Conservation (phyloP, 441 rosid genomes). For the Sinapis alba region DNA sequence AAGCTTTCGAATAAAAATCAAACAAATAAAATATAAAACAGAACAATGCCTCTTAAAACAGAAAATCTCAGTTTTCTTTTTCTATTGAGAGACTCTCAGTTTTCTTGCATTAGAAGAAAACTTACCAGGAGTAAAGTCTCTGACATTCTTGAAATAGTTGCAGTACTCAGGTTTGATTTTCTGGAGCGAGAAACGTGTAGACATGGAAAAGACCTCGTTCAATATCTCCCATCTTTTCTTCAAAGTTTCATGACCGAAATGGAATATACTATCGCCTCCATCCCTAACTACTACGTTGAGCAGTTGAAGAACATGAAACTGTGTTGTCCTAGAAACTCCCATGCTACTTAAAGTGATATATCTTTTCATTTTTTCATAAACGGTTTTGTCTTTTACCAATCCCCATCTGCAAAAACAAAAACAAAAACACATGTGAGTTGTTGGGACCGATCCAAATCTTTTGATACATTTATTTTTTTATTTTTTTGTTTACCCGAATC, state of each 20-base stretch:
- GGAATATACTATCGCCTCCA: slow-evolving; percentile 17
- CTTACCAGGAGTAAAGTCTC: slow-evolving; percentile 35
- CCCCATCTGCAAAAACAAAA: slow-evolving; percentile 49
- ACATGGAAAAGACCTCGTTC: slow-evolving; percentile 11
- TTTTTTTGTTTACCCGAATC: slow-evolving; percentile 45
- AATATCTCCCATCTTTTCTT: slow-evolving; percentile 36
- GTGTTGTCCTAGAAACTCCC: slow-evolving; percentile 36
- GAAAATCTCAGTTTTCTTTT: neutral
- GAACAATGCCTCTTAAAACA: neutral
- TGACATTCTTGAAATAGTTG: slow-evolving; percentile 33
- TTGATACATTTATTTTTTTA: too few relatives aligned
- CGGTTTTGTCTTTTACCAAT: slow-evolving; percentile 49
- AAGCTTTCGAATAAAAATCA: slow-evolving; percentile 46
- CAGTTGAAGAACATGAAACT: slow-evolving; percentile 15
- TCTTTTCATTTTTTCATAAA: slow-evolving; percentile 48
- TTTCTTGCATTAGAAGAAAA: neutral
- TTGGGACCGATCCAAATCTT: neutral
- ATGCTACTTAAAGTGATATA: slow-evolving; percentile 20
- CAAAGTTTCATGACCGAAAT: slow-evolving; percentile 23
- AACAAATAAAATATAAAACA: neutral
- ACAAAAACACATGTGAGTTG: neutral
- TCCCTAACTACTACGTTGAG: slow-evolving; percentile 14
- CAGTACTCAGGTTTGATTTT: slow-evolving; percentile 19
- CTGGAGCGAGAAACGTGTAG: slow-evolving; percentile 20
- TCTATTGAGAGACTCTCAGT: neutral